Base-by-base conservation (phyloP, 75 land plant genomes). In the Pseudotsuga menziesii region DNA sequence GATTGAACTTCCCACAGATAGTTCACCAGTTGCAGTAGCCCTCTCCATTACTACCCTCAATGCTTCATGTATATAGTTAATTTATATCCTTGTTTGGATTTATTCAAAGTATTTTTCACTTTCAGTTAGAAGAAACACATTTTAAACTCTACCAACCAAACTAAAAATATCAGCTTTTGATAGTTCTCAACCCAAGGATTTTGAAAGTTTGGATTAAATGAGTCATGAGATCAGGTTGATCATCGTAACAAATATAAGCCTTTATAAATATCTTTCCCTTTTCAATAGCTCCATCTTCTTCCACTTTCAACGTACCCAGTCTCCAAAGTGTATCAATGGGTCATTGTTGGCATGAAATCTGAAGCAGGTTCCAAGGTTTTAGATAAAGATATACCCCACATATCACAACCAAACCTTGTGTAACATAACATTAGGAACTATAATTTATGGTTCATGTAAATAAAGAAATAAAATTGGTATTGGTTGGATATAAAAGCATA, bases 161-260 rank as follows among this genome's bases (percentile, higher is more conserved):
- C 89, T 86, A 26, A 83, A 77, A 41, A 93, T 83, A 73, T 93
- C 94, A 15, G 87, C 94, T n/a, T 77, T 83, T 81, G 4, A 91
- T 72, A 55, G 82, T 78, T 39, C 71, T 78, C 44, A 90, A 81
- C 81, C 76, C 69, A 17, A 88, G 85, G 61, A 80, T 80, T 14
- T 85, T 58, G 35, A 93, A 61, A 9, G 91, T 90, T 58, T 74
- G 69, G 74, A 61, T 85, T 35, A 93, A 77, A 72, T 91, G 92
- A 1, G 82, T 2, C 78, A 89, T 81, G 61, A 91, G 78, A 55
- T 92, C 92, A 17, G 96, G 87, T 20, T 90, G 83, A 79, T 91
- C 96, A 14, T 88, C 89, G 67, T 94, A 93, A 75, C 96, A 83
- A 1, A 91, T 57, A 6, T 89, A 82, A 23, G 85, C 93, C 73